phyloP scores from a whole-genome alignment of 2,329 filamentous ascomycete genomes.

The Ascochyta koolunga region DNA sequence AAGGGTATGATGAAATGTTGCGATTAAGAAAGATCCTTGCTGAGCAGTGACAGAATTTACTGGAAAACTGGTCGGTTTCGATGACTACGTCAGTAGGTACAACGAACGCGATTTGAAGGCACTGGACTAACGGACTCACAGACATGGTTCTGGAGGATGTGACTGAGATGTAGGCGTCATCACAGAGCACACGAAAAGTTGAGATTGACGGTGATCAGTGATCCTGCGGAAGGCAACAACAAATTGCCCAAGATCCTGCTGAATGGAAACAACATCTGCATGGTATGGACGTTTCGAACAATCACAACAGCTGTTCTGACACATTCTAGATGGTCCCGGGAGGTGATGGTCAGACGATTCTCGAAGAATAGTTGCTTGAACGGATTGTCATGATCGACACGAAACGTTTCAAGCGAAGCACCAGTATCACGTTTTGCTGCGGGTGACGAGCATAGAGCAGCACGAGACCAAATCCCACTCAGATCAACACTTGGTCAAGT shows the following conservation, averaged over 20 bases:
- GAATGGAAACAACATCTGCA: conserved; percentile 99
- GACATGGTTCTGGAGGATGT: conserved; percentile 99
- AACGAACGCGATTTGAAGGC: neutral
- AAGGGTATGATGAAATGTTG: conserved; percentile 68
- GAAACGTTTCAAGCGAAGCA: neutral
- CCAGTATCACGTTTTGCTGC: neutral
- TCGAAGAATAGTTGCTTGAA: conserved; percentile 27
- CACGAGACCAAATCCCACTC: neutral
- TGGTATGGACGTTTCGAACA: conserved; percentile 66
- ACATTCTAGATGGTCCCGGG: conserved; percentile 41
- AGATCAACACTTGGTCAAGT: neutral
- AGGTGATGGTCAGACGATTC: conserved; percentile 38
- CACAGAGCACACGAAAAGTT: neutral
- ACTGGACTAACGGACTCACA: conserved; percentile 48
- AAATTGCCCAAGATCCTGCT: conserved; percentile 93
- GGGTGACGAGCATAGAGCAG: neutral
- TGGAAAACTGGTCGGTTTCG: conserved; percentile 91
- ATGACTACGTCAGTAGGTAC: conserved; percentile 98
- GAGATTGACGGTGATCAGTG: too few species aligned
- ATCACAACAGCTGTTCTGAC: conserved; percentile 12
- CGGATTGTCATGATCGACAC: neutral
- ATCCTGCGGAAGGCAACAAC: conserved; percentile 81
- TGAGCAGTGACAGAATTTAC: conserved; percentile 75
- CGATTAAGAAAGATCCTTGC: neutral
- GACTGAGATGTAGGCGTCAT: conserved; percentile 79